Conservation (phyloP, 2,329 filamentous ascomycete genomes). For the Zasmidium cellare region DNA sequence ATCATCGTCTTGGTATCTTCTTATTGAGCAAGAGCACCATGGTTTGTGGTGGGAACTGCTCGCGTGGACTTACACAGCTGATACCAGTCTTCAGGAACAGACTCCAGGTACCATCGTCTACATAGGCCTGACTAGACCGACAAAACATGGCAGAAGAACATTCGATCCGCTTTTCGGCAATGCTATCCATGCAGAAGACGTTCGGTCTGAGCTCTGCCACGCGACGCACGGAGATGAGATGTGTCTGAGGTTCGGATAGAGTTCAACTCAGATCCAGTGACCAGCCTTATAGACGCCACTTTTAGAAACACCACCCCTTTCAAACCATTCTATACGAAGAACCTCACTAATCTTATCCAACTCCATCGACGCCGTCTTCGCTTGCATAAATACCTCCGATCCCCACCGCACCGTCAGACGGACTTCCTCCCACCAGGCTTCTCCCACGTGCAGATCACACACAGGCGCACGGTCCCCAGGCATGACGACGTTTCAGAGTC, state of each 20-base stretch:
- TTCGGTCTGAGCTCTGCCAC: not conserved
- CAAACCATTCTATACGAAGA: too few relatives aligned
- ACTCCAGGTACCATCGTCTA: too few relatives aligned
- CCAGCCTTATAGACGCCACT: not conserved
- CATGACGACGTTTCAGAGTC: not conserved
- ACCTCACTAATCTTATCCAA: not conserved
- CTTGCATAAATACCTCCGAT: too few relatives aligned
- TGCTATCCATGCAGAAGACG: not conserved
- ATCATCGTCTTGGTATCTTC: not conserved
- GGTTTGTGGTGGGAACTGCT: not conserved
- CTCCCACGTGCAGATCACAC: not conserved
- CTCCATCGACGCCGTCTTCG: too few relatives aligned
- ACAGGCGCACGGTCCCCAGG: not conserved
- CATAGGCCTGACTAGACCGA: not conserved
- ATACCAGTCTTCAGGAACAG: not conserved
- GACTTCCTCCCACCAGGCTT: not conserved
- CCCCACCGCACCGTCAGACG: too few relatives aligned
- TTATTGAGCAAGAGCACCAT: not conserved
- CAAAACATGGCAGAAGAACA: not conserved
- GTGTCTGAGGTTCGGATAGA: not conserved
- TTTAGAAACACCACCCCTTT: too few relatives aligned
- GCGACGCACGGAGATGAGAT: not conserved
- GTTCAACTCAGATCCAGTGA: not conserved
- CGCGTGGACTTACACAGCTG: not conserved
- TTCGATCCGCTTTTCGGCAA: not conserved